Evolutionary conservation across 306 rosid genomes (phyloP), one percentile per base, ranked within the genome.

Genomic region (Delonix regia): DNA sequence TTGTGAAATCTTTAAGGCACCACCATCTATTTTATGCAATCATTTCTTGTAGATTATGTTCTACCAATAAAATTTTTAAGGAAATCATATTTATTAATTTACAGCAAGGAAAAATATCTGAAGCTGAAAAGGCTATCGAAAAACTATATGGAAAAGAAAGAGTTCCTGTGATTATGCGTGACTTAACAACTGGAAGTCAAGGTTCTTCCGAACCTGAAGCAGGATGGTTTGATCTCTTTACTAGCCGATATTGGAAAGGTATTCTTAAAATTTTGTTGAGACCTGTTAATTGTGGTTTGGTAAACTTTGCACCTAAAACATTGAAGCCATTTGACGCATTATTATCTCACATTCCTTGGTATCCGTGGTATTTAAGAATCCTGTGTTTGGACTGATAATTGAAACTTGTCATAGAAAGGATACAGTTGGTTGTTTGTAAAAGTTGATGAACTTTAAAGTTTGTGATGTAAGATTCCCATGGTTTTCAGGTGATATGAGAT

Each of bases 171-270:
- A 90, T 92, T 73, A 87, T 95, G 84, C 67, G 57, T 52, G 97
- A 92, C 63, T 87, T 95, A 75, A 71, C 60, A 73, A 61, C 91
- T 28, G 87, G 91, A 69, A 82, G 84, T 81, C 91, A 88, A 79
- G 97, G 99, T 80, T 91, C 99, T 49, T 74, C 86, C 61, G 99
- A 95, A 83, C 87, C 98, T 42, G 99, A 95, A 81, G 98, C 99
- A 3, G 96, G 98, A 73, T 95, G 99, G 99, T 81, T 93, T 73
- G 99, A 95, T 88, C 84, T 95, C 83, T 95, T 95, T 78, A 88
- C 97, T 78, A 87, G 90, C 84, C 95, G 99, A 78, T 95, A 95
- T 55, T 71, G 94, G 94, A 95, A 92, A 89, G 96, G 99, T 92
- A 89, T 59, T 42, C 33, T 47, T 33, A 56, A 21, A 57, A 33